Evolutionary conservation across 768 basidiomycete species (phyloP).

Genomic region (Neoboletus magnificus): DNA sequence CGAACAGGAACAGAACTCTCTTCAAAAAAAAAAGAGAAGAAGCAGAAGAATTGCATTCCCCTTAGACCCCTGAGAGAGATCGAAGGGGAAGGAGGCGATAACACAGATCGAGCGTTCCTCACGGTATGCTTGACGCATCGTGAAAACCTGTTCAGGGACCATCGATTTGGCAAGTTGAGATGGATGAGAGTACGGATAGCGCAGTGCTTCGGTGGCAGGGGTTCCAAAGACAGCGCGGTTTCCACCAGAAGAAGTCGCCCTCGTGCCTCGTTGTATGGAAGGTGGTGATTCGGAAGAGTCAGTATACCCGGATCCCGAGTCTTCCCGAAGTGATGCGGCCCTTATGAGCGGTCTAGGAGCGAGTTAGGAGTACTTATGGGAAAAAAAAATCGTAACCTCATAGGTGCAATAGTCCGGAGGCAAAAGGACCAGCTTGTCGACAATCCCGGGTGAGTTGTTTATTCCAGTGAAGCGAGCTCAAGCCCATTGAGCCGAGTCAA

Average conservation of each 20-base stretch:
- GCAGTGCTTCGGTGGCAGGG: slow-evolving; percentile 12
- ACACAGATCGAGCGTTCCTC: slow-evolving; percentile 14
- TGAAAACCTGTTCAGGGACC: slow-evolving; percentile 1
- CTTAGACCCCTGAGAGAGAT: background rate
- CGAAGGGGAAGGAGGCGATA: slow-evolving; percentile 14
- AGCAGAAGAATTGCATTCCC: background rate
- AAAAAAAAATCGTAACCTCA: background rate
- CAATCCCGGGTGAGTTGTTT: background rate
- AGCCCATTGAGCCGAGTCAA: slow-evolving; percentile 7
- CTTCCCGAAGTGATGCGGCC: slow-evolving; percentile 7
- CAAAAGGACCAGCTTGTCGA: background rate
- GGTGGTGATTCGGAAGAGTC: slow-evolving; percentile 11
- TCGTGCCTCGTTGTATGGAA: slow-evolving; percentile 14
- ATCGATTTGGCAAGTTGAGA: slow-evolving; percentile 13
- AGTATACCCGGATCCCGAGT: slow-evolving; percentile 6
- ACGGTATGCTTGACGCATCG: background rate
- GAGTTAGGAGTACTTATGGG: background rate
- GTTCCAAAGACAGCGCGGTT: slow-evolving; percentile 13
- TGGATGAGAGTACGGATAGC: slow-evolving; percentile 2
- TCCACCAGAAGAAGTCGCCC: slow-evolving; percentile 16
- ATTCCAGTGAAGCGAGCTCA: background rate
- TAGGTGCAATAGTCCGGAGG: background rate
- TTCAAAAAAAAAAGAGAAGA: background rate
- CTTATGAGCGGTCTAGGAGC: slow-evolving; percentile 3
- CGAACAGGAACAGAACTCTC: background rate